A percentile compares a stretch with the other conserved stretches of the same genome.
These are phyloP conservation scores for Aaosphaeria pasadenensis DNA, from an alignment of 2,329 filamentous ascomycete genomes.

Conservation along the genomic window DNA sequence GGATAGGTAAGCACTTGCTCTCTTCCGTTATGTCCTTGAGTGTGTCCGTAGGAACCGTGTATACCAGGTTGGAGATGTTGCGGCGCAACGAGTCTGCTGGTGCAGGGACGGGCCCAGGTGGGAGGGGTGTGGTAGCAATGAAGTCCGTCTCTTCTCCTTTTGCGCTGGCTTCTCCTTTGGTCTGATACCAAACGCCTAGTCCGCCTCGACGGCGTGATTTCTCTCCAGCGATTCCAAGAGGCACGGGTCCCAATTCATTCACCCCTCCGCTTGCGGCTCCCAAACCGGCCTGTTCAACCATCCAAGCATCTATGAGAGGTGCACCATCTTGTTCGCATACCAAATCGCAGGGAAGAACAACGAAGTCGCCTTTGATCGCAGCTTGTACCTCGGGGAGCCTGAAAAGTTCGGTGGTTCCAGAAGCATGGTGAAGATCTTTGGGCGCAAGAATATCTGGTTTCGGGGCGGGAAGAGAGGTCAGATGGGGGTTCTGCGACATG, in stretches of 20 bases:
- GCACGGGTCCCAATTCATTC: conserved; percentile 42
- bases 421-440: conserved; percentile 72
- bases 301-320: conserved; percentile 84
- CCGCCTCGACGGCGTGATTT: conserved; percentile 68
- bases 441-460: conserved; percentile 76
- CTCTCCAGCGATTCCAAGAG: conserved; percentile 53
- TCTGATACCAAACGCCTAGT: conserved; percentile 87
- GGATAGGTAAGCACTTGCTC: conserved; percentile 68
- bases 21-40: conserved; percentile 79
- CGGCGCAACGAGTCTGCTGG: conserved; percentile 64
- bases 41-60: conserved; percentile 84
- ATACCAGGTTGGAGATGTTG: conserved; percentile 74
- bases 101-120: conserved; percentile 55
- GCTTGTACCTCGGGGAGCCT: conserved; percentile 76
- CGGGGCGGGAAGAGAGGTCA: conserved; percentile 70
- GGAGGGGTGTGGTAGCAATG: conserved; percentile 71
- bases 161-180: conserved; percentile 69
- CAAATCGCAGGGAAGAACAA: conserved; percentile 89
- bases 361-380: conserved; percentile 80
- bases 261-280: conserved; percentile 55
- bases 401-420: conserved; percentile 84
- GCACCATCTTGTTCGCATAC: conserved; percentile 86
- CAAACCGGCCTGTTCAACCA: conserved; percentile 75
- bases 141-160: conserved; percentile 95
- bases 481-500: conserved; percentile 72